Base-by-base conservation (phyloP, 2,329 filamentous ascomycete genomes). In the Massarina eburnea region DNA sequence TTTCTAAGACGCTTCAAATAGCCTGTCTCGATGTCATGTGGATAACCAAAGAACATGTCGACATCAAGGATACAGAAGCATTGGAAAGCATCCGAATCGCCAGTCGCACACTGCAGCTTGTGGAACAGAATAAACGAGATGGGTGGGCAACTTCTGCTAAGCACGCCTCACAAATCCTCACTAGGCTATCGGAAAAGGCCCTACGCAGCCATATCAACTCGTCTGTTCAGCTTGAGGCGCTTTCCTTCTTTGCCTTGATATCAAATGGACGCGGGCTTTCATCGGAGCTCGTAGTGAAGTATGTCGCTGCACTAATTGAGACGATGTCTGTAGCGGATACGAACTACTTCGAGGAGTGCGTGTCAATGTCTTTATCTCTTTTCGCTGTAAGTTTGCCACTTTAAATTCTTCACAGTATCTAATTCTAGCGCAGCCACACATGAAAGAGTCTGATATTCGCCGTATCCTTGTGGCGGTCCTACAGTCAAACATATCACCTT, bases 81-180 rank as follows among this genome's bases (percentile, higher is more conserved):
- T 42, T 61, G 2, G 59, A 66, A 49, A 58, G 57, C 8, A 64
- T 71, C 40, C 59, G 58, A 15, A 67, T 70, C 41, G 65, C 64
- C n/a, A 62, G 57, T 17, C 52, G 55, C 29, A 60, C 56, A 1
- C 27, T 68, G 41, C 54, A 51, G 17, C 53, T 52, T 21, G 46
- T 68, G 17, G 58, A 65, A 18, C 35, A 34, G 14, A 47, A 53
- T 3, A 46, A 50, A 12, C 53, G 59, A 21, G 43, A 56, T 20
- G 36, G 30, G 1, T 70, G 66, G 65, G 55, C 52, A 9, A 54
- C 19, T 8, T 57, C 60, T 12, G 54, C 46, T 32, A 19, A 51
- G 18, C 41, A 55, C 8, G 52, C 61, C 9, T 56, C 48, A 27
- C 49, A 45, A 15, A 54, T 48, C 2, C 58, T 61, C 27, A 46